Evolutionary conservation across 1,284 basidiomycete genomes (phyloP).

Genomic region (Cryptococcus sp.): DNA sequence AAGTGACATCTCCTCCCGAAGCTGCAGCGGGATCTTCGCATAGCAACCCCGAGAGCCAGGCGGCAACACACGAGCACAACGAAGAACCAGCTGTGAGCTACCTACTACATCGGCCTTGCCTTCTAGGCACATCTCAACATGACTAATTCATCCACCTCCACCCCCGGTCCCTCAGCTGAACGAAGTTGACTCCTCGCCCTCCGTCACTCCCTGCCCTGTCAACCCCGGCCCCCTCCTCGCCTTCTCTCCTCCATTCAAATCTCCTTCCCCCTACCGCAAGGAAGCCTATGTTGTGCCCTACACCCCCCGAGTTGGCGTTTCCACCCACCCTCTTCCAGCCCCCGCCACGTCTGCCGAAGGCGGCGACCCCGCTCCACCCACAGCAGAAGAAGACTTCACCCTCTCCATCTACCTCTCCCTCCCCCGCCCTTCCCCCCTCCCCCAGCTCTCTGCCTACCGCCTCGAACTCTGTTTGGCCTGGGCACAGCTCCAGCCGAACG

Average conservation of each 20-base stretch:
- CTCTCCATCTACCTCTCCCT: constrained; percentile 7
- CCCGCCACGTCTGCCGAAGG: background rate
- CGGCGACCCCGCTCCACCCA: background rate
- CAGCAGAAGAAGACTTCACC: background rate
- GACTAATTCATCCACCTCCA: too few species aligned
- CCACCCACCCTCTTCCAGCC: background rate
- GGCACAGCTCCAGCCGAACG: background rate
- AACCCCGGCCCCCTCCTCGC: too few species aligned
- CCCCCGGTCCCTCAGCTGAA: too few species aligned
- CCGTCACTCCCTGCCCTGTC: too few species aligned
- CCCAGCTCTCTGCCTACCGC: constrained; percentile 9
- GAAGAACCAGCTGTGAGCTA: too few species aligned
- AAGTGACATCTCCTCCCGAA: too few species aligned
- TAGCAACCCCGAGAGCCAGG: too few species aligned
- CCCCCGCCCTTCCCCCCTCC: constrained; percentile 3
- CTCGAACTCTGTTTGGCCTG: constrained; percentile 9
- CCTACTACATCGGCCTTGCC: too few species aligned
- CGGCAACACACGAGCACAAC: too few species aligned
- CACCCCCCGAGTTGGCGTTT: constrained; percentile 2
- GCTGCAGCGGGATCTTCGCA: too few species aligned
- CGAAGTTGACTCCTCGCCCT: too few species aligned
- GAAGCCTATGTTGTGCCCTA: background rate
- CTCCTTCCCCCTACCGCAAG: background rate
- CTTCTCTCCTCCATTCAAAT: background rate
- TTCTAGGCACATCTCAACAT: too few species aligned